Percentiles rank a stretch among this genome's conserved stretches.
phyloP scores from a whole-genome alignment of 768 basidiomycete genomes.

The Baorangia bicolor region DNA sequence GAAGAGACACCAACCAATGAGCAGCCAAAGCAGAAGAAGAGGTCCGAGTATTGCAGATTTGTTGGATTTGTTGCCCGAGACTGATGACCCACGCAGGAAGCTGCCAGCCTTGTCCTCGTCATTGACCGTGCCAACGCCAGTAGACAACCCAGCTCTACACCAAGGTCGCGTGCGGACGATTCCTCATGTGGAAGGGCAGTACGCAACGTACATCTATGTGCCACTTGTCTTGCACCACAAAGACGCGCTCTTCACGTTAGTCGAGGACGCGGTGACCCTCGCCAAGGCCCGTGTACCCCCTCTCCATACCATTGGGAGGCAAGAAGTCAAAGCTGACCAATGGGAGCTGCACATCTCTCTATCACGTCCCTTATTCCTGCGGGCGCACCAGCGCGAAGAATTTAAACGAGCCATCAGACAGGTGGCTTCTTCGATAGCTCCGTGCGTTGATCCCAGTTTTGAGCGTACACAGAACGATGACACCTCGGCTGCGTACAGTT shows the following conservation, averaged over 20 bases:
- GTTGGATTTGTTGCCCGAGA: not conserved
- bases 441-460: conserved; percentile 38
- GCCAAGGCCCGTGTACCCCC: conserved; percentile 47
- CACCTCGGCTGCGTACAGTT: conserved; percentile 46
- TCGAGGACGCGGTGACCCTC: conserved; percentile 44
- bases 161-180: conserved; percentile 76
- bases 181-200: conserved; percentile 88
- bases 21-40: conserved; percentile 38
- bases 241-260: conserved; percentile 44
- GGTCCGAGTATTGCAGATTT: conserved; percentile 26
- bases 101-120: conserved; percentile 57
- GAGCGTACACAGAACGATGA: conserved; percentile 2
- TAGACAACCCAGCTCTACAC: conserved; percentile 76
- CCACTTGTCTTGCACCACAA: conserved; percentile 48
- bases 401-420: conserved; percentile 60
- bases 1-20: conserved; percentile 29
- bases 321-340: conserved; percentile 6
- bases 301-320: conserved; percentile 44
- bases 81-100: conserved; percentile 42
- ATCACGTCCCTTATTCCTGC: conserved; percentile 76
- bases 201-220: conserved; percentile 75
- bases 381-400: conserved; percentile 75
- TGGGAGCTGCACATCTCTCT: conserved; percentile 80
- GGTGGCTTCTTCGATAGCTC: conserved; percentile 43
- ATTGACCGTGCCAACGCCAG: conserved; percentile 47